Conservation (phyloP, 2,329 filamentous ascomycete genomes). For the Botrytis sinoallii region DNA sequence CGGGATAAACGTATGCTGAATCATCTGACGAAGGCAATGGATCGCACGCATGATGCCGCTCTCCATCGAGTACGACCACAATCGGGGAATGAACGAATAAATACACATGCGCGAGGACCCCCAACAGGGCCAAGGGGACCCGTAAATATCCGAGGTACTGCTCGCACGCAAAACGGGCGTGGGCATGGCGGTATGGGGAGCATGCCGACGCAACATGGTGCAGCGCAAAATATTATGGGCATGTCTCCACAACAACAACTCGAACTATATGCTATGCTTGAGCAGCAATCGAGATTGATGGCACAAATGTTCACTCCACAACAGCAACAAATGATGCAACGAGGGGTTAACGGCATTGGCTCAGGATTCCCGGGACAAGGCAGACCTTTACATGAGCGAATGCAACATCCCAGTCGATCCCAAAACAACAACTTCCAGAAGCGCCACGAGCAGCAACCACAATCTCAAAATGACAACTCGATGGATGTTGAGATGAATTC, state of each 20-base stretch:
- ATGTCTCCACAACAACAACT: constrained; percentile 69
- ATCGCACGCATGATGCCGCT: constrained; percentile 69
- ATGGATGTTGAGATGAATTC: constrained; percentile 60
- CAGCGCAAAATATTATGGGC: constrained; percentile 45
- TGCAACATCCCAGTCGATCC: constrained; percentile 44
- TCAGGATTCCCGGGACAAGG: constrained; percentile 43
- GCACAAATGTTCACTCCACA: constrained; percentile 57
- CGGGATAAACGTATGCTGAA: constrained; percentile 82
- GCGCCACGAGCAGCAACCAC: constrained; percentile 27
- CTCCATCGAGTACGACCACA: constrained; percentile 76
- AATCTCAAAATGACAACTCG: constrained; percentile 36
- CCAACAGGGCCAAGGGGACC: constrained; percentile 66
- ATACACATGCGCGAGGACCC: constrained; percentile 67
- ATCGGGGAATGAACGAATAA: constrained; percentile 74
- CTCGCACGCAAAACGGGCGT: constrained; percentile 47
- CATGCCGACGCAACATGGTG: constrained; percentile 41
- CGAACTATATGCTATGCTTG: constrained; percentile 72
- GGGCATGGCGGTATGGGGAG: constrained; percentile 44
- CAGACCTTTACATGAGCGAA: constrained; percentile 72
- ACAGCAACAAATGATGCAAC: constrained; percentile 39
- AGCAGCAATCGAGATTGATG: constrained; percentile 87
- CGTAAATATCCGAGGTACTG: constrained; percentile 39
- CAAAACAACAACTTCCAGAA: constrained; percentile 27
- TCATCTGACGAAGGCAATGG: constrained; percentile 79
- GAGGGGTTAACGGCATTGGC: constrained; percentile 46